Evolutionary conservation across 441 rosid species (phyloP), one percentile per base, ranked within the genome.

Genomic region (Jatropha podagrica): DNA sequence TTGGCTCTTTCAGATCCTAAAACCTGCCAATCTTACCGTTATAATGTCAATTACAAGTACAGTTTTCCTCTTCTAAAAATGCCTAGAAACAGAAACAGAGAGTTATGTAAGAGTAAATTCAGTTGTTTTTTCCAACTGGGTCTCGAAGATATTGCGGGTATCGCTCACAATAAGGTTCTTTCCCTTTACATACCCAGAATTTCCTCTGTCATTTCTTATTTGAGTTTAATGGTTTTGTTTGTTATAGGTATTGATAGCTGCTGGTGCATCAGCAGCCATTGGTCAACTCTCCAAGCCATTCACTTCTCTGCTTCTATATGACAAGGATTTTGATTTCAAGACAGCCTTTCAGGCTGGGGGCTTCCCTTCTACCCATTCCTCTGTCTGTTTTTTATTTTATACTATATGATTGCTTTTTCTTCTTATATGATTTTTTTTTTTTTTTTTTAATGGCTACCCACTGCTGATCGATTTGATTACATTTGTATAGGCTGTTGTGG

Each of bases 331-430:
- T 37, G 92, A 95, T 76, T 81, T 88, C 65, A 86, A 73, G 83
- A 60, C 86, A 54, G 85, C 88, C 6, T 51, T 92, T 54, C 91
- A 83, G 72, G 86, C 99, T 65, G 98, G 99, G 13, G 99, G 99
- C 46, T 93, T 93, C 84, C 99, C 99, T 80, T 95, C 99, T 55
- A 86, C 96, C 44, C 98, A 95, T 88, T 95, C 99, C 17, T 90
- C 98, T 67, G 98, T 94, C 86, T 77, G 89, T 49, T 52, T 63
- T 23, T 76, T 27, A 26, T 8, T 62, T 32, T 32, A 32, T 32
- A 32, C 32, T 37, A 71, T 54, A 56, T 18, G 59, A 6, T 32
- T 56, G 68, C 12, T 68, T 38, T 20, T 26, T 58, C 12, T 42
- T 64, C 12, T 63, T 44, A 5, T 48, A 4, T 65, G 12, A 58